Evolutionary conservation across 345 rosid species (phyloP).

Genomic region (Streptanthus diversifolius): DNA sequence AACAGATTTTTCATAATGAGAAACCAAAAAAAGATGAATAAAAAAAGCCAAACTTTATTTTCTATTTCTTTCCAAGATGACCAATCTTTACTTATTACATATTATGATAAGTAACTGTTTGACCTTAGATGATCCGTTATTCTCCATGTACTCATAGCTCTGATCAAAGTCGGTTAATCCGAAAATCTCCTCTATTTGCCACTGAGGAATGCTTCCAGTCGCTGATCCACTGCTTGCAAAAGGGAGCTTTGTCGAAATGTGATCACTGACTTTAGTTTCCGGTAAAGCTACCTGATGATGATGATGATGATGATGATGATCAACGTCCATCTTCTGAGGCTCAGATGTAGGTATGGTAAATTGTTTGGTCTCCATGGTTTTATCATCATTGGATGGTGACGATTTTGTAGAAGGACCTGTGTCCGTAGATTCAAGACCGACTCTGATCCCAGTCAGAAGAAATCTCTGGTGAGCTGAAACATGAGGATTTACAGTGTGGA

Average conservation of each 20-base stretch:
- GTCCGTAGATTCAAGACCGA: constrained; percentile 68
- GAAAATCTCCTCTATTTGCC: constrained; percentile 83
- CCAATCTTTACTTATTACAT: background rate
- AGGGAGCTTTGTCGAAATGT: constrained; percentile 38
- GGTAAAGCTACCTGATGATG: constrained; percentile 38
- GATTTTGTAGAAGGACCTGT: constrained; percentile 49
- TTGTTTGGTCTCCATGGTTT: constrained; percentile 42
- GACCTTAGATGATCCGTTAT: constrained; percentile 82
- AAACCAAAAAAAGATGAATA: background rate
- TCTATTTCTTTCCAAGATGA: background rate
- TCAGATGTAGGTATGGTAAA: constrained; percentile 32
- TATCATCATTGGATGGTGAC: constrained; percentile 49
- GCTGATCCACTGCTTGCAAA: constrained; percentile 59
- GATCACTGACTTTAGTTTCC: constrained; percentile 33
- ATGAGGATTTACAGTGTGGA: constrained; percentile 66
- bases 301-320: constrained; percentile 35
- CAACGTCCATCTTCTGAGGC: constrained; percentile 37
- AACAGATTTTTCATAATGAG: background rate
- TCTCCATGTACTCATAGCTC: constrained; percentile 56
- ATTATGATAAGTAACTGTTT: constrained; percentile 9
- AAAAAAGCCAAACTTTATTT: background rate
- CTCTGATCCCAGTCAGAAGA: constrained; percentile 90
- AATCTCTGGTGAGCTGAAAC: constrained; percentile 89
- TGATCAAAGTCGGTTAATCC: constrained; percentile 62
- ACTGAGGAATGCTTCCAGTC: constrained; percentile 57